Evolutionary conservation across 2,329 filamentous ascomycete genomes (phyloP), one percentile per base, ranked within the genome.

Genomic region (Penicillium sp.): DNA sequence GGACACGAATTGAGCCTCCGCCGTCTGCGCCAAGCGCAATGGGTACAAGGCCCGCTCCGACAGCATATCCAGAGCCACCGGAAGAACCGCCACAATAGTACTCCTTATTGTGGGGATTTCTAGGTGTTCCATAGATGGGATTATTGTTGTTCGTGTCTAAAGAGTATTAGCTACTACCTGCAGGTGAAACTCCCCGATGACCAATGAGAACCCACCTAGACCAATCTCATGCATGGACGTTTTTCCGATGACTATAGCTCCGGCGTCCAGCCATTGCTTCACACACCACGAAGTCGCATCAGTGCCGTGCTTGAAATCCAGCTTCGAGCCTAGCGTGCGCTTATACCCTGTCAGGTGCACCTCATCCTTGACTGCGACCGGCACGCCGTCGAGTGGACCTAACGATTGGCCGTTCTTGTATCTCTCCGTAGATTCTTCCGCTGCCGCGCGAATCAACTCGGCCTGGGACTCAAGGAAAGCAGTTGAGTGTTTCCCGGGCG

Each of bases 51-150:
- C 90, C 90, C 8, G 85, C 83, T 21, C 83, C 82, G 27, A 93
- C 81, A 13, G 86, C 83, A 53, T 91, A 93, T 0, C 82, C 89
- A 3, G 84, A 88, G 2, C 91, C 91, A 2, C 89, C 90, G 0
- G 90, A 92, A 0, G 89, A 93, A 29, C 91, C 91, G 48, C 91
- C 91, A 5, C 89, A 86, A 71, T 92, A 96, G 78, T 92, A 94
- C 3, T 80, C 73, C 19, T 81, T 79, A 74, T 93, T 93, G 73
- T 90, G 84, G 63, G 90, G 91, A 73, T 96, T 94, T 19, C 84
- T 80, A 0, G 91, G 89, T 0, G 90, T 91, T 38, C 90, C 90
- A 69, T 85, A 87, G 39, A 80, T 81, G 6, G 86, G 84, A 68
- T 96, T 96, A 72, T 91, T 91, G 62, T 92, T 92, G n/a, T 84